Evolutionary conservation across 306 rosid species (phyloP), one percentile per base, ranked within the genome.

Genomic region (Pueraria montana): DNA sequence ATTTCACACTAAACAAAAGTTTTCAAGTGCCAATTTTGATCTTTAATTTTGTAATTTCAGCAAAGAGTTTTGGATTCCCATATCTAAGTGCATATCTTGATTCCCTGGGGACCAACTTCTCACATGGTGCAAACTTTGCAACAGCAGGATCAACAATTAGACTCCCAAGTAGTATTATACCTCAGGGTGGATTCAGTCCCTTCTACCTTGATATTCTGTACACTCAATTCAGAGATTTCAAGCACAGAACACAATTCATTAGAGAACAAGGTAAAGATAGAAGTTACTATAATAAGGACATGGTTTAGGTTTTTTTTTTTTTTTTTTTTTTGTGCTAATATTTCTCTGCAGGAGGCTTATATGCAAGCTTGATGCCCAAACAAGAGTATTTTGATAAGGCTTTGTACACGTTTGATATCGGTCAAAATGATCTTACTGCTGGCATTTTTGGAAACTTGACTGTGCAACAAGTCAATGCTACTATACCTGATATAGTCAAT

Each of bases 361-460:
- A 72, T 72, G 74, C 80, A 62, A 65, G 34, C 5, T 67, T 81
- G 72, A 70, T 81, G 81, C 89, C 87, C 1, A 30, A 58, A 32
- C 34, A 76, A 16, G 76, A 48, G 38, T 75, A 87, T 36, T 87
- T 87, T 55, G 4, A 58, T 26, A 8, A 78, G 20, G 90, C 89
- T 38, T 63, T 89, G 42, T 89, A 85, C 85, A 89, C 89, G 23
- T 84, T 87, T 59, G 92, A 87, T 49, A 89, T 89, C 10, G 92
- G 89, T 53, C 90, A 85, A 82, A 87, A 87, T 64, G 90, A 87
- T 85, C 85, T 89, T 21, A 23, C 20, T 6, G 77, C 76, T 59
- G 87, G 85, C 1, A 48, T 86, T 56, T 63, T 43, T 20, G n/a
- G 12, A 7, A 81, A 83, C 55, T 9, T n/a, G 83, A 80, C 87